A percentile compares a stretch with the other conserved stretches of the same genome.
phyloP scores from a whole-genome alignment of 116 monocot species.

The Phalaenopsis hybrid region DNA sequence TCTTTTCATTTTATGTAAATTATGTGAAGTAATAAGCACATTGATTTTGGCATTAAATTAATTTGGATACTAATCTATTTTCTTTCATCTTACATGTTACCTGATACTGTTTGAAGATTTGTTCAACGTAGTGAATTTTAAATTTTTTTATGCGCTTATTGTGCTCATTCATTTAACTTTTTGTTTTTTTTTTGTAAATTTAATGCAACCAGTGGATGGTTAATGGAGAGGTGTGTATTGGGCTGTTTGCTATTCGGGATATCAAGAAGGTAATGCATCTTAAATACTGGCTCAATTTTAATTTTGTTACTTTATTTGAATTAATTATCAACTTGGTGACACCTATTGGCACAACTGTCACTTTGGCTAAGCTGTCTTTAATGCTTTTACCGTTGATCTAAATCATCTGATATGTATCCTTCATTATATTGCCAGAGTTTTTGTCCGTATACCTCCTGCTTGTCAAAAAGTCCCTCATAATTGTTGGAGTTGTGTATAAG shows the following conservation, averaged over 20 bases:
- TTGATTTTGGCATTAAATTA: background rate
- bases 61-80: background rate
- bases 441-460: background rate
- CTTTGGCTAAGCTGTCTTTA: background rate
- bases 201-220: conserved; percentile 86
- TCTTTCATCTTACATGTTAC: background rate
- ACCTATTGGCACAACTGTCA: background rate
- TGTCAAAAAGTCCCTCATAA: background rate
- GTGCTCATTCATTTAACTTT: background rate
- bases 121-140: background rate
- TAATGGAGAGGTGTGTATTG: conserved; percentile 99
- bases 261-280: conserved; percentile 71
- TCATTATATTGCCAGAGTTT: background rate
- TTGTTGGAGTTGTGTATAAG: background rate
- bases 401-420: background rate
- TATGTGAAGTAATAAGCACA: background rate
- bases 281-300: background rate
- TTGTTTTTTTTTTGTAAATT: background rate
- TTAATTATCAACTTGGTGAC: background rate
- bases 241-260: conserved; percentile 80
- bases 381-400: background rate
- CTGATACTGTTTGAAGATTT: background rate
- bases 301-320: background rate
- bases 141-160: background rate
- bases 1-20: background rate